phyloP scores from a whole-genome alignment of 495 filamentous ascomycete species.

The Penicillium maclennaniae region DNA sequence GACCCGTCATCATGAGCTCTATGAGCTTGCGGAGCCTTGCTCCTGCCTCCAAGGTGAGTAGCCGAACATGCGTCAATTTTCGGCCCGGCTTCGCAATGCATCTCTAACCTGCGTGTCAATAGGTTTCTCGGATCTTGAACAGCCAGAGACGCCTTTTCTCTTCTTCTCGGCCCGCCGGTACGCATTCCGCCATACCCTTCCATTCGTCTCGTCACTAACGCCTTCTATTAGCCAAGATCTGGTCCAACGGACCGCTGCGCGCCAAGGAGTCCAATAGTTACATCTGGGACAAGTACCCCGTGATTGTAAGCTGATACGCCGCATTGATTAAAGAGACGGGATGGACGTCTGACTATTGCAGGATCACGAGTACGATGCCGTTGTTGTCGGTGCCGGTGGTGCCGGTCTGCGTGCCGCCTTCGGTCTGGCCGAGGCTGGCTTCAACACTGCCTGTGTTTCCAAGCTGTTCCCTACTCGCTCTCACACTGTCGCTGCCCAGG shows the following conservation, averaged over 20 bases:
- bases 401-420: conserved; percentile 93
- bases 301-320: conserved; percentile 65
- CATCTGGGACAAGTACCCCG: conserved; percentile 80
- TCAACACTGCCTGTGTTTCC: conserved; percentile 97
- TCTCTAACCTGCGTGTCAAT: conserved; percentile 23
- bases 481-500: conserved; percentile 84
- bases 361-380: conserved; percentile 80
- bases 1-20: conserved; percentile 53
- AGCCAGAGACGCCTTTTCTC: conserved; percentile 74
- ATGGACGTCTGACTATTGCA: conserved; percentile 33
- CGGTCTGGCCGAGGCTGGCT: conserved; percentile 93
- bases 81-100: conserved; percentile 15
- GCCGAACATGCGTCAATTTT: conserved; percentile 23
- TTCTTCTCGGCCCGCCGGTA: conserved; percentile 77
- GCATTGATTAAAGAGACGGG: not conserved
- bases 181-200: conserved; percentile 28
- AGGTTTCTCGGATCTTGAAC: conserved; percentile 47
- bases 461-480: conserved; percentile 95
- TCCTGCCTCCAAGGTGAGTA: conserved; percentile 52
- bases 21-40: conserved; percentile 56
- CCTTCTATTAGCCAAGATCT: conserved; percentile 61
- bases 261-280: conserved; percentile 87
- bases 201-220: conserved; percentile 23
- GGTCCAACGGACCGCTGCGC: conserved; percentile 76
- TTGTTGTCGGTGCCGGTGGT: conserved; percentile 93